Conservation (phyloP, 148 eudicot genomes). For the Amaranthus palmeri region DNA sequence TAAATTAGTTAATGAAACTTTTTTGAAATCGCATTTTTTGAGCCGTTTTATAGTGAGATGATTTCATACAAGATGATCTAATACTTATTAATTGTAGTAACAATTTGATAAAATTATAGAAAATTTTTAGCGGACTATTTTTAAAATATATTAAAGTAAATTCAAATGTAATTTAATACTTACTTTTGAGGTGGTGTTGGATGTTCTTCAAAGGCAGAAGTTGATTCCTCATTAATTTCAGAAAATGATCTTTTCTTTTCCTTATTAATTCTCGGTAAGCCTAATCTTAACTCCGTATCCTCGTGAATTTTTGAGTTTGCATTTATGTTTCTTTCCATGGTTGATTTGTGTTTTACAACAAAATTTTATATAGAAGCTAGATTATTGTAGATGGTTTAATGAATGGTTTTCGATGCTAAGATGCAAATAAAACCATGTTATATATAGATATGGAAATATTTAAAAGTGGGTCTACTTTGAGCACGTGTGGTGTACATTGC, state of each 20-base stretch:
- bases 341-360: background rate
- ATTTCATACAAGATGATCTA: too few relatives aligned
- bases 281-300: slow-evolving; percentile 35
- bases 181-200: background rate
- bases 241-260: slow-evolving; percentile 15
- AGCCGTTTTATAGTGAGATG: too few relatives aligned
- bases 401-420: too few relatives aligned
- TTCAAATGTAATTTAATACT: background rate
- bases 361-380: too few relatives aligned
- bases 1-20: too few relatives aligned
- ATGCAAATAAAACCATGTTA: too few relatives aligned
- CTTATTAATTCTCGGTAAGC: slow-evolving; percentile 23
- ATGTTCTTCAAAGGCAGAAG: slow-evolving; percentile 9
- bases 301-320: slow-evolving; percentile 12
- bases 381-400: background rate
- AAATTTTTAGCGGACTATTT: too few relatives aligned
- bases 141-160: too few relatives aligned
- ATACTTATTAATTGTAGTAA: too few relatives aligned
- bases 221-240: slow-evolving; percentile 12
- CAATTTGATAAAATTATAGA: too few relatives aligned
- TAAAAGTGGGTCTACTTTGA: background rate
- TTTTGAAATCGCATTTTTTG: too few relatives aligned
- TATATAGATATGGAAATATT: too few relatives aligned
- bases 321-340: slow-evolving; percentile 14
- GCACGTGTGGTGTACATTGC: slow-evolving; percentile 21